phyloP scores from a whole-genome alignment of 2,329 filamentous ascomycete genomes.

The Fusarium sp. region DNA sequence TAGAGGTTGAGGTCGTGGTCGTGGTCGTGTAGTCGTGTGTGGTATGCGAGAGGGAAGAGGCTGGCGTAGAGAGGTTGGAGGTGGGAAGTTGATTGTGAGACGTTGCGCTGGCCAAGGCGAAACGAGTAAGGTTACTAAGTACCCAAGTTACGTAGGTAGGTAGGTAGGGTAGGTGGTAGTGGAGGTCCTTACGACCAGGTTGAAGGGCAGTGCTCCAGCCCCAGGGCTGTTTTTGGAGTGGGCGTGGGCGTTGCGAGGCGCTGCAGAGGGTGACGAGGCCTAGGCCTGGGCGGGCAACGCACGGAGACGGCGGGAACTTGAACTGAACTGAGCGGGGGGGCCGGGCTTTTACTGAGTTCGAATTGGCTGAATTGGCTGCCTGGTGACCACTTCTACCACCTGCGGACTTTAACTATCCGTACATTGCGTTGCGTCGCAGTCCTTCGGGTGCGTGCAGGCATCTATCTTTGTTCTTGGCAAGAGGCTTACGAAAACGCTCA shows the following conservation, averaged over 20 bases:
- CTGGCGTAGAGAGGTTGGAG: slow-evolving; percentile 42
- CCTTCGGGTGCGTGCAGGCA: neutral
- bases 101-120: slow-evolving; percentile 45
- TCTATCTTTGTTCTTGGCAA: slow-evolving; percentile 6
- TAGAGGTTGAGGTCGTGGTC: slow-evolving; percentile 20
- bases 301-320: slow-evolving; percentile 28
- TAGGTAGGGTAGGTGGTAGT: neutral
- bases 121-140: slow-evolving; percentile 37
- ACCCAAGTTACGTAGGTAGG: neutral
- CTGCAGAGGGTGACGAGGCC: slow-evolving; percentile 14
- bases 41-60: slow-evolving; percentile 39
- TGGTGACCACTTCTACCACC: neutral
- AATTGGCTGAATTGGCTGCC: slow-evolving; percentile 3
- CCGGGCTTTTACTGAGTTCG: slow-evolving; percentile 27
- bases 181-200: slow-evolving; percentile 24
- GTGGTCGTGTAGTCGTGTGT: slow-evolving; percentile 27
- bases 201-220: slow-evolving; percentile 18
- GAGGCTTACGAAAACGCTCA: neutral
- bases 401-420: neutral
- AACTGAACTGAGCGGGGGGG: slow-evolving; percentile 12
- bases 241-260: slow-evolving; percentile 21
- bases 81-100: slow-evolving; percentile 44
- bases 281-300: slow-evolving; percentile 5
- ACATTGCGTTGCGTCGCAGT: neutral
- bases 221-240: slow-evolving; percentile 15